Evolutionary conservation across 148 eudicot species (phyloP), one percentile per base, ranked within the genome.

Genomic region (Salicornia ramosissima): DNA sequence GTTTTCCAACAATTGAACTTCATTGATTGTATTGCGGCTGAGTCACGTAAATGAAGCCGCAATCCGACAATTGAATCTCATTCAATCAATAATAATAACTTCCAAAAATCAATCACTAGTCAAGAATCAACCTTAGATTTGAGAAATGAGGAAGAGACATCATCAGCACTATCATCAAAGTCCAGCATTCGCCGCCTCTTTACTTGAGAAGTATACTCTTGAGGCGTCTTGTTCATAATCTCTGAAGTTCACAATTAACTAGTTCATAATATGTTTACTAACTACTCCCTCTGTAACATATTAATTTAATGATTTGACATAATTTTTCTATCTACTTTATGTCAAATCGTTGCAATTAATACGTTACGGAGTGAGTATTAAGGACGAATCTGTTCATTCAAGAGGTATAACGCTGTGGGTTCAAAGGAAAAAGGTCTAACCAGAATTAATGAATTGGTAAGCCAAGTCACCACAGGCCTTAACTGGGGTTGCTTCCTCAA

Each of bases 111-210:
- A 46, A 54, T 43, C 46, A 46, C n/a, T 45, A 31, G 24, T 56
- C 21, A 51, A 43, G 51, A 40, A 73, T 81, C 66, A 50, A 92
- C 94, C 94, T 86, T 84, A 40, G 96, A 84, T 80, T 86, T 85
- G 64, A 93, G 77, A 73, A 86, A 82, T 22, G 79, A 60, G 45
- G 85, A 76, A 47, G 89, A 57, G 14, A 80, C 74, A 26, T 79
- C 91, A 65, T 85, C 90, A 63, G 57, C 69, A 56, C 75, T 86
- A 72, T 76, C 55, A 28, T 81, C 77, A 70, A 93, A 93, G 68
- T 88, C 90, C 61, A 93, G 83, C 78, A n/a, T n/a, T n/a, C 96
- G 78, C 18, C 95, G 87, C 75, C 98, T 82, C 82, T 93, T 90
- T 12, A 80, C 82, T 83, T 87, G 93, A 67, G 88, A 88, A 46